phyloP scores from a whole-genome alignment of 495 filamentous ascomycete species.

The Polyplosphaeria fusca region DNA sequence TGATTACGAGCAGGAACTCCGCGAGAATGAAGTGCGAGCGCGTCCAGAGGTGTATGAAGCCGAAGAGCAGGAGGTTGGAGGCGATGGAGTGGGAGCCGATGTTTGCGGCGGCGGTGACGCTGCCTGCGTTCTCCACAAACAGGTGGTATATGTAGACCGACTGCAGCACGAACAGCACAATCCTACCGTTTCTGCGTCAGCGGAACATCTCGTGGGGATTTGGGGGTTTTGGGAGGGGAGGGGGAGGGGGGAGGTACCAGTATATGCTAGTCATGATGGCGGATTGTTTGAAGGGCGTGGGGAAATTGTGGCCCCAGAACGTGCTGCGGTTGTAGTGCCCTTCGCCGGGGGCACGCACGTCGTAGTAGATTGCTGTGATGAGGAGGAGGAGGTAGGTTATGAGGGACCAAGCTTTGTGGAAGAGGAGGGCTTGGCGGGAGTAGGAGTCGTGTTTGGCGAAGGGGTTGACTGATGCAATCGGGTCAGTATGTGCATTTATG shows the following conservation, averaged over 20 bases:
- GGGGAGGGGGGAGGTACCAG: constrained; percentile 54
- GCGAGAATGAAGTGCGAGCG: constrained; percentile 67
- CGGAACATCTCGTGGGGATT: too few species aligned
- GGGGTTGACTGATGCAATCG: constrained; percentile 35
- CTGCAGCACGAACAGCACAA: constrained; percentile 71
- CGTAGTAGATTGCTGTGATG: constrained; percentile 67
- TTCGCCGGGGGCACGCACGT: constrained; percentile 58
- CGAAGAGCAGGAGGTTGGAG: constrained; percentile 75
- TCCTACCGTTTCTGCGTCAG: constrained; percentile 50
- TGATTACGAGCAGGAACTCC: constrained; percentile 71
- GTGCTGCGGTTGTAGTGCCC: constrained; percentile 47
- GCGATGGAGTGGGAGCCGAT: constrained; percentile 81
- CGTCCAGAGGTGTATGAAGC: constrained; percentile 78
- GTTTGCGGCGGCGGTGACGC: constrained; percentile 66
- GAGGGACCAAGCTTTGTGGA: constrained; percentile 66
- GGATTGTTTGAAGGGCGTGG: constrained; percentile 74
- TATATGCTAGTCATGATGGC: constrained; percentile 68
- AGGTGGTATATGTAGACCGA: constrained; percentile 71
- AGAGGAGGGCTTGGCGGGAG: constrained; percentile 36
- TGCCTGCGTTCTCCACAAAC: constrained; percentile 59
- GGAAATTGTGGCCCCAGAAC: constrained; percentile 67
- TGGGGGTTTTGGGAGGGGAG: neutral
- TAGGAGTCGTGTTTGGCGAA: constrained; percentile 33
- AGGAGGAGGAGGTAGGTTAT: constrained; percentile 70
- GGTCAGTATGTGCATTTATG: neutral